Conservation (phyloP, 768 basidiomycete species). For the Panellus pusillus region DNA sequence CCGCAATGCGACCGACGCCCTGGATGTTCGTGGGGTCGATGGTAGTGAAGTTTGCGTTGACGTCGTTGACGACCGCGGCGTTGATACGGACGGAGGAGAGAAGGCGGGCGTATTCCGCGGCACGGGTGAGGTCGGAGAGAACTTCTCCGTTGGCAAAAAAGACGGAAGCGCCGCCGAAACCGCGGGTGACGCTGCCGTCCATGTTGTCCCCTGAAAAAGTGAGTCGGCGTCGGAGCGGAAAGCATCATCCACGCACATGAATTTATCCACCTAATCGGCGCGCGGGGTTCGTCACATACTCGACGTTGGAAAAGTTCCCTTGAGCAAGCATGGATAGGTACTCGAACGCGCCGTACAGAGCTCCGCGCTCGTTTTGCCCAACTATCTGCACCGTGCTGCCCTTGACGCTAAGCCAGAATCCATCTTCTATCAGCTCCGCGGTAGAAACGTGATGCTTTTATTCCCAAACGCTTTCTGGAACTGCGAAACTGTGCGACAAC, state of each 20-base stretch:
- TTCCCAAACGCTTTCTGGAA: slow-evolving; percentile 18
- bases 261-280: slow-evolving; percentile 21
- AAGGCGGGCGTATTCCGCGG: slow-evolving; percentile 19
- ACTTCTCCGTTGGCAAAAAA: slow-evolving; percentile 17
- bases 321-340: slow-evolving; percentile 21
- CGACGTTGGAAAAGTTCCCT: slow-evolving; percentile 20
- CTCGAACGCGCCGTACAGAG: slow-evolving; percentile 21
- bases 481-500: slow-evolving; percentile 18
- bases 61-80: slow-evolving; percentile 18
- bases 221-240: slow-evolving; percentile 3
- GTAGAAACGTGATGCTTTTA: not conserved
- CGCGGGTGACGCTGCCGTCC: slow-evolving; percentile 20
- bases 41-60: slow-evolving; percentile 17
- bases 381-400: slow-evolving; percentile 18
- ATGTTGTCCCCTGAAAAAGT: slow-evolving; percentile 19
- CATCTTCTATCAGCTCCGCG: slow-evolving; percentile 14
- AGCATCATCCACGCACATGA: slow-evolving; percentile 16
- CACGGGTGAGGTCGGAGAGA: slow-evolving; percentile 18
- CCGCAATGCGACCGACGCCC: slow-evolving; percentile 19
- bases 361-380: slow-evolving; percentile 20
- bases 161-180: slow-evolving; percentile 17
- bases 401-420: slow-evolving; percentile 21
- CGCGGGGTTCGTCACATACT: slow-evolving; percentile 20
- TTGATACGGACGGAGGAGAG: slow-evolving; percentile 20
- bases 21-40: slow-evolving; percentile 19